These are phyloP conservation scores for Pleurotus pulmonarius DNA, from an alignment of 768 basidiomycete species.

Conservation along the genomic window DNA sequence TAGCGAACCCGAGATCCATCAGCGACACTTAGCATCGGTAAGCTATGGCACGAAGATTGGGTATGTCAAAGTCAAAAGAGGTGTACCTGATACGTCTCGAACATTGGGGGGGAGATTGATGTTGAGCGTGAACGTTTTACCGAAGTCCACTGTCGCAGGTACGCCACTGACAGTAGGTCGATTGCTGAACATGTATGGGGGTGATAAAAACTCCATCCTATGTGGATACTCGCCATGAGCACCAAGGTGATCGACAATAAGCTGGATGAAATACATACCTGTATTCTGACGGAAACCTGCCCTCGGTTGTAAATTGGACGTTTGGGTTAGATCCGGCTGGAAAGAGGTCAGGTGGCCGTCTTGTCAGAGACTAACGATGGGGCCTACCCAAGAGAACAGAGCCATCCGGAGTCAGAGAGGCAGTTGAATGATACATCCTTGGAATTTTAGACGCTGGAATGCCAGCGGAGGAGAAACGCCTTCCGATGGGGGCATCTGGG, in stretches of 20 bases:
- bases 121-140: slow-evolving; percentile 28
- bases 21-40: slow-evolving; percentile 25
- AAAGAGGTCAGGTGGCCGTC: neutral
- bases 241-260: neutral
- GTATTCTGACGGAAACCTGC: slow-evolving; percentile 30
- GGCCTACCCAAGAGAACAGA: slow-evolving; percentile 22
- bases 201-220: slow-evolving; percentile 33
- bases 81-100: slow-evolving; percentile 22
- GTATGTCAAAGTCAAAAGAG: neutral
- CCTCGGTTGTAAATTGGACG: slow-evolving; percentile 19
- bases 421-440: slow-evolving; percentile 32
- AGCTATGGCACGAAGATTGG: neutral
- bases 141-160: slow-evolving; percentile 33
- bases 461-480: slow-evolving; percentile 25
- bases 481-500: slow-evolving; percentile 22
- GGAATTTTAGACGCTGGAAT: slow-evolving; percentile 26
- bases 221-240: neutral
- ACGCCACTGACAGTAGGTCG: slow-evolving; percentile 30
- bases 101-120: slow-evolving; percentile 29
- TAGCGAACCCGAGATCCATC: slow-evolving; percentile 38
- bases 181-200: slow-evolving; percentile 34
- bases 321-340: slow-evolving; percentile 48
- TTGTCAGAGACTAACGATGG: neutral
- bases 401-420: slow-evolving; percentile 25
- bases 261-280: slow-evolving; percentile 7